Evolutionary conservation across 768 basidiomycete genomes (phyloP).

Genomic region (Rhodotorula toruloides): DNA sequence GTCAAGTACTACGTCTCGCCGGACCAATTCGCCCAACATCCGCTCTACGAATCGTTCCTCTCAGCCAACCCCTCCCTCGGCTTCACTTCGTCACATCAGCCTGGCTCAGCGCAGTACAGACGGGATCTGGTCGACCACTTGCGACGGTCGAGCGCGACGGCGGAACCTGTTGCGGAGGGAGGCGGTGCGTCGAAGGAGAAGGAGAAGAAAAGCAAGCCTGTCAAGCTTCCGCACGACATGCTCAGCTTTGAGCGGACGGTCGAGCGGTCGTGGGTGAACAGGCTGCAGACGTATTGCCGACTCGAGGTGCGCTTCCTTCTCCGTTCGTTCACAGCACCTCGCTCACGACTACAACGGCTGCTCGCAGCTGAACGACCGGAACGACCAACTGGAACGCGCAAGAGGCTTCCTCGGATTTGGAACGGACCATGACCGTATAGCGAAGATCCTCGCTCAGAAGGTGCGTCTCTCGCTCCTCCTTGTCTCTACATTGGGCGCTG

Average conservation of each 20-base stretch:
- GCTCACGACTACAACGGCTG: too few relatives aligned
- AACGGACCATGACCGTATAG: conserved; percentile 84
- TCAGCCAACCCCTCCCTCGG: not conserved
- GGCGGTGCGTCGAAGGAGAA: not conserved
- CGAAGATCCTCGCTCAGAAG: conserved; percentile 50
- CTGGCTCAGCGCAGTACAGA: not conserved
- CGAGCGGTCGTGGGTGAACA: conserved; percentile 38
- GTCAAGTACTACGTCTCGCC: not conserved
- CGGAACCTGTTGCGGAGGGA: not conserved
- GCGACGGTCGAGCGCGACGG: not conserved
- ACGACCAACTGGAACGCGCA: conserved; percentile 67
- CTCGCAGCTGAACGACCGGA: conserved; percentile 53
- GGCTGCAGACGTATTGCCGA: conserved; percentile 67
- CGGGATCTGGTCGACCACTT: not conserved
- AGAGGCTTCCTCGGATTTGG: conserved; percentile 85
- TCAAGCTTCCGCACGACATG: not conserved
- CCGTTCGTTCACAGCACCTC: too few relatives aligned
- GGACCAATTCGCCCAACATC: not conserved
- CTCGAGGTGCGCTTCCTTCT: conserved; percentile 53
- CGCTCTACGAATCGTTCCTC: not conserved
- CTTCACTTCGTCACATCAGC: not conserved
- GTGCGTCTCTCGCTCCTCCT: not conserved
- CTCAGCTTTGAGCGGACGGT: conserved; percentile 29
- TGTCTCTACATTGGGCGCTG: not conserved
- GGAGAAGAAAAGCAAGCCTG: not conserved